Evolutionary conservation across 495 filamentous ascomycete genomes (phyloP).

Genomic region (Xylaria acuta): DNA sequence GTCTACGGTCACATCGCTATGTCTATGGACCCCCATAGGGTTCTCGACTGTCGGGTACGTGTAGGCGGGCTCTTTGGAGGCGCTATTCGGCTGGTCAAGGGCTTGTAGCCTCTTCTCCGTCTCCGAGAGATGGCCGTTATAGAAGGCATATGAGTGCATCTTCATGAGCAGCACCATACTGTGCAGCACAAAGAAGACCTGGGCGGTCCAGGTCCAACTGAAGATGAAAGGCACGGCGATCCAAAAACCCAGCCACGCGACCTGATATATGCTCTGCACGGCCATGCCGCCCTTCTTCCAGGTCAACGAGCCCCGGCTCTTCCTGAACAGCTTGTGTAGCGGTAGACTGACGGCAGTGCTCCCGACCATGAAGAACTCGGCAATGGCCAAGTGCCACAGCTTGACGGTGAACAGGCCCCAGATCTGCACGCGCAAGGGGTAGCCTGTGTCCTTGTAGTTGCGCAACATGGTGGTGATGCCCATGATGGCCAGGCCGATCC

Average conservation of each 20-base stretch:
- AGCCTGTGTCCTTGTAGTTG: constrained; percentile 94
- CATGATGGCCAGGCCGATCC: constrained; percentile 97
- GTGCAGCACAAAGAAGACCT: constrained; percentile 94
- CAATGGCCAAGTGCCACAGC: constrained; percentile 82
- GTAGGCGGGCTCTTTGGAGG: constrained; percentile 71
- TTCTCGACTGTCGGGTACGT: constrained; percentile 74
- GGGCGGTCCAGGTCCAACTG: constrained; percentile 91
- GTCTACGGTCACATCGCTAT: constrained; percentile 33
- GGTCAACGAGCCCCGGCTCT: constrained; percentile 61
- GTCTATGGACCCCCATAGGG: constrained; percentile 49
- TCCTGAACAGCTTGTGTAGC: constrained; percentile 70
- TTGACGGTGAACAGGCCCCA: constrained; percentile 88
- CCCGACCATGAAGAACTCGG: constrained; percentile 82
- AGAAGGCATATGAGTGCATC: constrained; percentile 97
- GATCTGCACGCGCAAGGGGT: constrained; percentile 79
- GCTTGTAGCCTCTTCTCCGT: constrained; percentile 77
- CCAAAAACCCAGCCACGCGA: constrained; percentile 82
- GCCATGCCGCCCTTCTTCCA: constrained; percentile 80
- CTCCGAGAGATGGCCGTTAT: constrained; percentile 92
- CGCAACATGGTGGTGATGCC: constrained; percentile 88
- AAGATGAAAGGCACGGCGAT: constrained; percentile 86
- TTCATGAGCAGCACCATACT: constrained; percentile 94
- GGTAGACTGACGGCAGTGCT: constrained; percentile 76
- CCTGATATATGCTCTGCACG: constrained; percentile 82
- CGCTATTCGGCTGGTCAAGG: constrained; percentile 78